A percentile compares a stretch with the other conserved stretches of the same genome.
phyloP scores from a whole-genome alignment of 805 yeast genomes.

The Yarrowia bubula region DNA sequence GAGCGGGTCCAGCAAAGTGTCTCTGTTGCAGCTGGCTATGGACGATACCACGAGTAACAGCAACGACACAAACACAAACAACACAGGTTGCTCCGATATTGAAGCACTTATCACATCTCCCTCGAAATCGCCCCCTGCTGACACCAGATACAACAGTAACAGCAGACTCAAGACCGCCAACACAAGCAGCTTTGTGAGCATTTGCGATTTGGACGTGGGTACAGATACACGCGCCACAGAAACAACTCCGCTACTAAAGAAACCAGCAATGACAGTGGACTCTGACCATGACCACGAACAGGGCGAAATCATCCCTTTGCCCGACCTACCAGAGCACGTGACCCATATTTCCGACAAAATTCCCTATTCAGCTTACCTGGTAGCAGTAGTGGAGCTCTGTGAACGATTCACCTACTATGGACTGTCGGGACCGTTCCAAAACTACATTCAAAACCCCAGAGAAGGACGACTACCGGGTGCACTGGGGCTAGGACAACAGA shows the following conservation, averaged over 20 bases:
- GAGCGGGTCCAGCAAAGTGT: not conserved
- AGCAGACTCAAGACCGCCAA: not conserved
- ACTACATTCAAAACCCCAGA: conserved; percentile 57
- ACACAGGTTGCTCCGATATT: too few species aligned
- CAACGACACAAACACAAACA: not conserved
- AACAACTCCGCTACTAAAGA: not conserved
- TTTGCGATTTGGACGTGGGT: not conserved
- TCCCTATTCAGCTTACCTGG: conserved; percentile 57
- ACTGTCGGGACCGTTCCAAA: conserved; percentile 69
- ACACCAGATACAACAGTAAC: conserved; percentile 1
- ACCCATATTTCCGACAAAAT: conserved; percentile 50
- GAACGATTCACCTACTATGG: conserved; percentile 84
- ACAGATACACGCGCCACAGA: not conserved
- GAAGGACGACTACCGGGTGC: conserved; percentile 47
- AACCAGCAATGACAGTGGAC: not conserved
- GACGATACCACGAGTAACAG: not conserved
- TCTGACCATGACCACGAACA: not conserved
- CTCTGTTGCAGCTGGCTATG: not conserved
- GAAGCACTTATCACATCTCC: not conserved
- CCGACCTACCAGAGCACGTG: not conserved
- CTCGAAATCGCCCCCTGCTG: not conserved
- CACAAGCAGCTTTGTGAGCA: not conserved
- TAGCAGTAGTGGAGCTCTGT: conserved; percentile 70
- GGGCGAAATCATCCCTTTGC: not conserved
- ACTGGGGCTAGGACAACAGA: conserved; percentile 55